Base-by-base conservation (phyloP, 1,284 basidiomycete species). In the Coriolopsis trogii region DNA sequence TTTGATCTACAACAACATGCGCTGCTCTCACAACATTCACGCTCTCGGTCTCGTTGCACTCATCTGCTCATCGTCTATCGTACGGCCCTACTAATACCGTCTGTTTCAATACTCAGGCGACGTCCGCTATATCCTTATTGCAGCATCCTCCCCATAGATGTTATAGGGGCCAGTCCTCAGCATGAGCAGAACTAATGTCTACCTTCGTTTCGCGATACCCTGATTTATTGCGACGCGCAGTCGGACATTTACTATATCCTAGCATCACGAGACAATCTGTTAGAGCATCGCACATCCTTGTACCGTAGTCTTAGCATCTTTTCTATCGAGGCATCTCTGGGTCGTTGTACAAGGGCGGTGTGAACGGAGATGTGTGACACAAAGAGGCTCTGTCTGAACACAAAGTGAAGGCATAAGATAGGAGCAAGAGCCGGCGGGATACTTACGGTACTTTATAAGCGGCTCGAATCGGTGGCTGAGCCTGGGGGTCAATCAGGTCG, bases 241-340 rank as follows among this genome's bases (percentile, higher is more conserved):
- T 75, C 72, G 73, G 74, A 76, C 76, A 73, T 73, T 73, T 51
- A 70, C 66, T 71, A 73, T 76, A 76, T 74, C 69, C 70, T 76
- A 77, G 77, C 75, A 79, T 76, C 65, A 80, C 79, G 80, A 81
- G 79, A 81, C 78, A 81, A 73, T 77, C 71, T 76, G 76, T 74
- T 80, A 81, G 78, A 80, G 80, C 78, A 81, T 79, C 79, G 80
- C 78, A 79, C 67, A n/a, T 75, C 70, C 73, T 63, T 80, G 78
- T 80, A 79, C 71, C 70, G 71, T 79, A 78, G 73, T 46, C 49
- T 67, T 68, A n/a, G 65, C 70, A 65, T 63, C 59, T 63, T 57
- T 56, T 62, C 59, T 65, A 61, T 63, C 63, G 58, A 63, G 48
- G 51, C 56, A 48, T n/a, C 56, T 25, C 49, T 53, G 56, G 54